Percentiles rank a stretch among this genome's conserved stretches.
Conservation (phyloP, 371 early-diverging fungal species). For the Mortierella sp. region DNA sequence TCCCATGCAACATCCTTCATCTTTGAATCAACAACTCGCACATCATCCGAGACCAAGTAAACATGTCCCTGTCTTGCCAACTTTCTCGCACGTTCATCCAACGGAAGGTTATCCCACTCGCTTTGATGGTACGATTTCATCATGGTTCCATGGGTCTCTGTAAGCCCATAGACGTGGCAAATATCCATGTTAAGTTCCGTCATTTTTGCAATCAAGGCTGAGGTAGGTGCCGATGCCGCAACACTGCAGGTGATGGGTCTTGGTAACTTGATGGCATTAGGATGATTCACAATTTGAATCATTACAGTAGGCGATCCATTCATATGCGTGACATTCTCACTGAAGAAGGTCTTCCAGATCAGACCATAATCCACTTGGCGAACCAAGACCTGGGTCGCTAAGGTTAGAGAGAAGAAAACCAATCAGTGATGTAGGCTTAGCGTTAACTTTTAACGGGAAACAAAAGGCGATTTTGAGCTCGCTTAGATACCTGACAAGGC, state of each 20-base stretch:
- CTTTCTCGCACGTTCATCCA: slow-evolving; percentile 59
- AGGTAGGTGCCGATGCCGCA: slow-evolving; percentile 72
- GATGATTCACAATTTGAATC: slow-evolving; percentile 71
- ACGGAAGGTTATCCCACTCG: slow-evolving; percentile 48
- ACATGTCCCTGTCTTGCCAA: slow-evolving; percentile 72
- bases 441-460: too few species aligned
- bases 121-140: slow-evolving; percentile 51
- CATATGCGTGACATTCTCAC: slow-evolving; percentile 71
- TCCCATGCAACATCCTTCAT: slow-evolving; percentile 67
- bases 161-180: slow-evolving; percentile 78
- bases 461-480: not conserved
- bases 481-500: slow-evolving; percentile 69
- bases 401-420: not conserved
- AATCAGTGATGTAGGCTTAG: too few species aligned
- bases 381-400: slow-evolving; percentile 68
- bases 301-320: slow-evolving; percentile 79
- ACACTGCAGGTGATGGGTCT: slow-evolving; percentile 64
- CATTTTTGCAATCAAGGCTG: slow-evolving; percentile 66
- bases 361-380: slow-evolving; percentile 69
- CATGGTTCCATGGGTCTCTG: slow-evolving; percentile 73
- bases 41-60: slow-evolving; percentile 68
- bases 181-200: slow-evolving; percentile 66
- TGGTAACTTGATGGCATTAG: slow-evolving; percentile 59
- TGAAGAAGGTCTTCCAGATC: slow-evolving; percentile 69
- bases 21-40: slow-evolving; percentile 67